Evolutionary conservation across 1,284 basidiomycete genomes (phyloP).

Genomic region (Phellinidium pouzarii): DNA sequence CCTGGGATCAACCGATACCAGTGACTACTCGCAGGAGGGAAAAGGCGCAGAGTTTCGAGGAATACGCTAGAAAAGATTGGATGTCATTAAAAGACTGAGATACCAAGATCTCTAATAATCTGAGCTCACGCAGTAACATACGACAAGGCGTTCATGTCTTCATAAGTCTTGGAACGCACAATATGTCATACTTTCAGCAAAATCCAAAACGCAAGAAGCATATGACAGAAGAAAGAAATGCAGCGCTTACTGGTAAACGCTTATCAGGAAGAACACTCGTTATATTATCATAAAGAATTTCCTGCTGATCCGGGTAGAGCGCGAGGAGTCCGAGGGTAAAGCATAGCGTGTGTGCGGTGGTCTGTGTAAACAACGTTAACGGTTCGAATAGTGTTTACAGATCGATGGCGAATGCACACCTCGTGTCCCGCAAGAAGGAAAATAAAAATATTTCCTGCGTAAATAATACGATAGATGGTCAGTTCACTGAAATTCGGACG

Average conservation of each 20-base stretch:
- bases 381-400: too few species aligned
- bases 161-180: conserved; percentile 11
- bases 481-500: neutral
- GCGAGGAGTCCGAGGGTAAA: conserved; percentile 39
- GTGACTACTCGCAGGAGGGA: conserved; percentile 24
- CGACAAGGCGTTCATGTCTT: conserved; percentile 16
- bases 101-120: neutral
- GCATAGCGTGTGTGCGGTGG: conserved; percentile 35
- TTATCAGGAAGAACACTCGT: conserved; percentile 29
- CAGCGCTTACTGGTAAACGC: conserved; percentile 21
- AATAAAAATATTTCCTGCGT: conserved; percentile 20
- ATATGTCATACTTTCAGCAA: neutral
- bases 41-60: conserved; percentile 38
- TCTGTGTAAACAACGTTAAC: too few species aligned
- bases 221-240: neutral
- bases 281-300: conserved; percentile 37
- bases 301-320: conserved; percentile 38
- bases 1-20: neutral
- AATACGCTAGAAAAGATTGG: conserved; percentile 25
- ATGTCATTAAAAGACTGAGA: neutral
- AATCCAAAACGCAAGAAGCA: too few species aligned
- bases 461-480: neutral
- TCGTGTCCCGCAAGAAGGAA: conserved; percentile 22
- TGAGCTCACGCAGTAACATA: conserved; percentile 16
- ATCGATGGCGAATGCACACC: conserved; percentile 5